Percentiles rank a stretch among this genome's conserved stretches.
phyloP scores from a whole-genome alignment of 2,329 filamentous ascomycete species.

The Diatrype stigma region DNA sequence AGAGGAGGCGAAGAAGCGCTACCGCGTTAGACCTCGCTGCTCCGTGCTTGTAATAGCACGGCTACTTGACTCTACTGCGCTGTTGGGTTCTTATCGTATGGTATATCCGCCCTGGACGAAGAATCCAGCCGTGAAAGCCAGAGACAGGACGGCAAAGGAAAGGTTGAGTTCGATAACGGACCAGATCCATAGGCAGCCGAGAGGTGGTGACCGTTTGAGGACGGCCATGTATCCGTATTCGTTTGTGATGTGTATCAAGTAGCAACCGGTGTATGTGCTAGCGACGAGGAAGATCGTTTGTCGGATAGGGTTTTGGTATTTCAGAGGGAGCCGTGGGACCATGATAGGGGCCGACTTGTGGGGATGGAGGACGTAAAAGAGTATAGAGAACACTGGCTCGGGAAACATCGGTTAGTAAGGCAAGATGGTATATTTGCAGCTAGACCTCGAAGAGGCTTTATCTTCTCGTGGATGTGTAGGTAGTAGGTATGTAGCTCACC shows the following conservation, averaged over 20 bases:
- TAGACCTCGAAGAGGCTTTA: too few species aligned
- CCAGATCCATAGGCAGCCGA: slow-evolving; percentile 93
- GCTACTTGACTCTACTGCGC: slow-evolving; percentile 8
- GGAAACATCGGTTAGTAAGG: slow-evolving; percentile 1
- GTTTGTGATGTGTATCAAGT: slow-evolving; percentile 79
- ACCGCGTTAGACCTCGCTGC: slow-evolving; percentile 2
- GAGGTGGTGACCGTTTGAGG: slow-evolving; percentile 85
- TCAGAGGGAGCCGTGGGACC: slow-evolving; percentile 44
- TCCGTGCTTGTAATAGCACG: not conserved
- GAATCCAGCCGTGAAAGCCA: slow-evolving; percentile 42
- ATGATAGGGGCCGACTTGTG: slow-evolving; percentile 45
- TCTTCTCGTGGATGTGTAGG: too few species aligned
- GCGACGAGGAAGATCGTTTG: slow-evolving; percentile 60
- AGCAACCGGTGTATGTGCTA: slow-evolving; percentile 64
- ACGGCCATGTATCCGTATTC: slow-evolving; percentile 75
- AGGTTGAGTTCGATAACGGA: slow-evolving; percentile 82
- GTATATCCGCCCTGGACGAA: slow-evolving; percentile 47
- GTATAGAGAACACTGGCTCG: slow-evolving; percentile 45
- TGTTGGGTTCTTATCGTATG: too few species aligned
- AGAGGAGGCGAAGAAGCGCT: slow-evolving; percentile 4
- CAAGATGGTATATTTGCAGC: not conserved
- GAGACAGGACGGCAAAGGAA: slow-evolving; percentile 55
- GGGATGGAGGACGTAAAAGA: slow-evolving; percentile 55
- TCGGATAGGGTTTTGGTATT: slow-evolving; percentile 44
- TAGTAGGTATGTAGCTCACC: slow-evolving; percentile 35